phyloP scores from a whole-genome alignment of 1,284 basidiomycete species.

The Cryptococcus maquisensis region DNA sequence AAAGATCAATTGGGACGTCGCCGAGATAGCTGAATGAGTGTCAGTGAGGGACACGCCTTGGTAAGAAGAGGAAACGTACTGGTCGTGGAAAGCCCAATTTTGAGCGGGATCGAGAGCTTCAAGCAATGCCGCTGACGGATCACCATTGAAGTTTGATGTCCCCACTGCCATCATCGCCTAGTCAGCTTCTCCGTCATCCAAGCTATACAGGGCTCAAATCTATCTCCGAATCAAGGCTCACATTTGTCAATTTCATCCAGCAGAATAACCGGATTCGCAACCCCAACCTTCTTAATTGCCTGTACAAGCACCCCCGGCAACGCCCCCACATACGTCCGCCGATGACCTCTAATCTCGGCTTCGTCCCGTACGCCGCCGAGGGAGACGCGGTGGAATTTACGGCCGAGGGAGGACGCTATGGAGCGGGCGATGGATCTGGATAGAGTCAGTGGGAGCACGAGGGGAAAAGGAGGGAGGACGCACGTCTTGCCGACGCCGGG shows the following conservation, averaged over 20 bases:
- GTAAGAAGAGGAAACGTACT: constrained; percentile 54
- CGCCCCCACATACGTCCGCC: constrained; percentile 76
- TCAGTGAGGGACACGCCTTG: not conserved
- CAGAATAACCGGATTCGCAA: constrained; percentile 90
- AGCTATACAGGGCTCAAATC: no score
- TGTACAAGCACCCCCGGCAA: constrained; percentile 96
- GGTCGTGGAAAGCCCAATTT: constrained; percentile 90
- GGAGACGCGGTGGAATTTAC: constrained; percentile 64
- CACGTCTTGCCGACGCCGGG: constrained; percentile 94
- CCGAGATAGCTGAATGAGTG: constrained; percentile 52
- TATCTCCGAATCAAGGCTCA: not conserved
- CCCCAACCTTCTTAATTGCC: constrained; percentile 88
- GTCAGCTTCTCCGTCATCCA: constrained; percentile 58
- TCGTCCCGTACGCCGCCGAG: constrained; percentile 94
- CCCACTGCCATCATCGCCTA: constrained; percentile 17
- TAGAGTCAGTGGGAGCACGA: not conserved
- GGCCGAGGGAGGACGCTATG: constrained; percentile 35
- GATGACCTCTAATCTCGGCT: constrained; percentile 96
- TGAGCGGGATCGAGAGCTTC: constrained; percentile 99
- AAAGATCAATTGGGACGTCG: constrained; percentile 76
- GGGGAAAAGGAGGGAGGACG: constrained; percentile 50
- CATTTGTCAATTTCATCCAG: constrained; percentile 99
- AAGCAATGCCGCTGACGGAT: constrained; percentile 86
- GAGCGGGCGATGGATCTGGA: constrained; percentile 38
- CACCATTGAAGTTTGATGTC: constrained; percentile 56